Base-by-base conservation (phyloP, 495 filamentous ascomycete species). In the Talaromyces stipitatus region DNA sequence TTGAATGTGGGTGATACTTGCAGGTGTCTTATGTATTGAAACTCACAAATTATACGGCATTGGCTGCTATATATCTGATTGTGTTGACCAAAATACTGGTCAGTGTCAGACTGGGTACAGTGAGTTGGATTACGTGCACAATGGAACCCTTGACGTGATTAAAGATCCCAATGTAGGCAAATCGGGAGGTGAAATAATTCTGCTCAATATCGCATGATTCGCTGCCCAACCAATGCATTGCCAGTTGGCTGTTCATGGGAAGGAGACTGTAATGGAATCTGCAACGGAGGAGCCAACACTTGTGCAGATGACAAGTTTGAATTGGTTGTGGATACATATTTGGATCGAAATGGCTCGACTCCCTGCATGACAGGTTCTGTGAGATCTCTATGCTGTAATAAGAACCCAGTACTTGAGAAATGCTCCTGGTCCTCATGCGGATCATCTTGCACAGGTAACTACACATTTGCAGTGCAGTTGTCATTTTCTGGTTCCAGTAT, bases 1-100 rank as follows among this genome's bases (percentile, higher is more conserved):
- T 56, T 73, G 0, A 63, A 63, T 32, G 41, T 46, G 30, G 30
- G 30, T 14, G n/a, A 33, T 33, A 10, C 11, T 33, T 33, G 11
- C 30, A 33, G 30, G n/a, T 33, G 30, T 33, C 11, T 14, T 12
- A 33, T 12, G 9, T 33, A 33, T 12, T n/a, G n/a, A n/a, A 12
- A 33, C 30, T 33, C 30, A 33, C 30, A 14, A 4, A 33, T 33
- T 33, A 33, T 33, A 10, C 30, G 30, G 30, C 30, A 33, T 12
- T 33, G 30, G n/a, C 30, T 33, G 30, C 30, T 33, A 33, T 12
- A 33, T 33, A 33, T 33, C 30, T 12, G 30, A 33, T 12, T 33
- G 30, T 12, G 30, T 33, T 12, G 11, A 33, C n/a, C n/a, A 12
- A 12, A 33, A 33, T 33, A 33, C 30, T 33, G 30, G 30, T 12